These are phyloP conservation scores for Immersiella caudata DNA, from an alignment of 495 filamentous ascomycete species.

Conservation along the genomic window DNA sequence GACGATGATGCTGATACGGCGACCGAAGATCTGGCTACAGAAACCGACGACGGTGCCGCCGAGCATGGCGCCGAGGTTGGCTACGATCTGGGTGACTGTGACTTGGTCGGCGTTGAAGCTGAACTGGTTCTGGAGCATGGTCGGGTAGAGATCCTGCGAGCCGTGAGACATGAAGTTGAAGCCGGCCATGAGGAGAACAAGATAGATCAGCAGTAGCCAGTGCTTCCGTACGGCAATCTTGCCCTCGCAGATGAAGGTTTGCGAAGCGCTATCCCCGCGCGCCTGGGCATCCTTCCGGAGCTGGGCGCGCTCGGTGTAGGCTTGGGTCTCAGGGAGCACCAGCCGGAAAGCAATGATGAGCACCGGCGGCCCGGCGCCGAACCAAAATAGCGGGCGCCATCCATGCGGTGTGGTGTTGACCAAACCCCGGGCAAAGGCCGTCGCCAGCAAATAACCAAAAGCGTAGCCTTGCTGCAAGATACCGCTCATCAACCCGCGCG, in stretches of 20 bases:
- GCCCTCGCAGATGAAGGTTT: conserved; percentile 73
- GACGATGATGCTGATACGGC: conserved; percentile 77
- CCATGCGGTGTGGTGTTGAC: conserved; percentile 73
- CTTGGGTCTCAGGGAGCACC: conserved; percentile 73
- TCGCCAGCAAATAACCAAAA: conserved; percentile 81
- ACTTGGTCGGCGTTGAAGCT: conserved; percentile 69
- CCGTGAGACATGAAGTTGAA: conserved; percentile 97
- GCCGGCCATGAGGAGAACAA: conserved; percentile 84
- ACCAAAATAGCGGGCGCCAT: conserved; percentile 88
- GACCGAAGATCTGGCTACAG: conserved; percentile 78
- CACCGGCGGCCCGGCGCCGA: conserved; percentile 77
- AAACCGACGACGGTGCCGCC: conserved; percentile 81
- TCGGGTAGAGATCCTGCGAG: conserved; percentile 89
- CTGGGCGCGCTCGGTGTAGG: conserved; percentile 63
- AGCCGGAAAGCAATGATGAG: conserved; percentile 79
- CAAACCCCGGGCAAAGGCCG: conserved; percentile 72
- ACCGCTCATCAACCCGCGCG: conserved; percentile 76
- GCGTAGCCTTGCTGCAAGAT: conserved; percentile 89
- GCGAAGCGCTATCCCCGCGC: conserved; percentile 49
- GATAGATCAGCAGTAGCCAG: conserved; percentile 77
- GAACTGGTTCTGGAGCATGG: conserved; percentile 79
- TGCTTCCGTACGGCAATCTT: conserved; percentile 75
- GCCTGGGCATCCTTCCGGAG: conserved; percentile 47
- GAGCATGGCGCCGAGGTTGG: conserved; percentile 77
- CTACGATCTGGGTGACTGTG: conserved; percentile 82